Base-by-base conservation (phyloP, 1,284 basidiomycete genomes). In the Pascua guehoae region DNA sequence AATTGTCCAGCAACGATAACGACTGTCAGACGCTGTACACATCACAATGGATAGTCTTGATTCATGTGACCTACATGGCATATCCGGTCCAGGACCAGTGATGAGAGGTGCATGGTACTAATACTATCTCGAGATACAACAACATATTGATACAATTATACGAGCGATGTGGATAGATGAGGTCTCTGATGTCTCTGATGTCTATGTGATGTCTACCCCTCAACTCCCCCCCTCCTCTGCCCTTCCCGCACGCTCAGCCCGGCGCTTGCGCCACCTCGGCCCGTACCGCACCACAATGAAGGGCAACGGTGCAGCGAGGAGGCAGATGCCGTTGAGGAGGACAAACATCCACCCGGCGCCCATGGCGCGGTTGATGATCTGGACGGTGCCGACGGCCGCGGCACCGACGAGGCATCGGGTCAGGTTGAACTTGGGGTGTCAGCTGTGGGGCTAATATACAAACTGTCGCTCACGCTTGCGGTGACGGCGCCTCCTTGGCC, bases 281-380 rank as follows among this genome's bases (percentile, higher is more conserved):
- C 61, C 75, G 17, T 64, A 57, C 37, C 49, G 48, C 2, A 70
- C 49, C 9, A 74, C 66, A 1, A 73, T 17, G 32, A 68, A 46
- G 2, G 67, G 64, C 16, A 75, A 47, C 0, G 74, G 74, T 8
- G 64, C 43, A 7, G 57, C 62, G 0, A 64, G 47, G 3, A 72
- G 37, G 38, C 64, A 62, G 24, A 77, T 60, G 0, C 73, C 75
- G 12, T 63, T 58, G 36, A 75, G 53, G 2, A 76, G 58, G 36
- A 74, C 72, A 41, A 73, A 73, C n/a, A 74, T 73, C 74, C 73
- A 77, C 12, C 75, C 76, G 5, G 70, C 66, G 8, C 69, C 68
- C 9, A 78, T 57, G 2, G 60, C 56, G n/a, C 60, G 53, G 36
- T 66, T 63, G 36, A 74, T 58, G 12, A 68, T 56, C 51, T 72